Conservation (phyloP, 1,284 basidiomycete species). For the Omphalotus olearius region DNA sequence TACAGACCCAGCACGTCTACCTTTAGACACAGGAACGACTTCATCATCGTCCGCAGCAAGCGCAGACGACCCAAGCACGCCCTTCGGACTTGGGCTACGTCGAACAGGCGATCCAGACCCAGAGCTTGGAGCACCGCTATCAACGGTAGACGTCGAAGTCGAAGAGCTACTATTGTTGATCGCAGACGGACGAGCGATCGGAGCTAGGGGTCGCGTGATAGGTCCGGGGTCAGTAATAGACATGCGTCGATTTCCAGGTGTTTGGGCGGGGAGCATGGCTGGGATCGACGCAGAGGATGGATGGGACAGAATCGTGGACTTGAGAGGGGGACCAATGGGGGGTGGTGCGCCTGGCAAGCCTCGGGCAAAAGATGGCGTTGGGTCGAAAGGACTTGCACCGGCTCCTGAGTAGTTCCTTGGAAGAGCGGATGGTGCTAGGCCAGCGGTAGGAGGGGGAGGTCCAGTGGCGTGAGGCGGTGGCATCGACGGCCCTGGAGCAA, state of each 20-base stretch:
- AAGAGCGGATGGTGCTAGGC: constrained; percentile 47
- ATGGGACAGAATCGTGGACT: constrained; percentile 31
- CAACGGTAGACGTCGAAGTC: constrained; percentile 19
- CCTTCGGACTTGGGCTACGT: constrained; percentile 38
- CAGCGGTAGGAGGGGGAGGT: constrained; percentile 22
- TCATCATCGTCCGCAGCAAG: constrained; percentile 75
- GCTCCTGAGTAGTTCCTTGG: constrained; percentile 39
- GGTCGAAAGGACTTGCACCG: constrained; percentile 42
- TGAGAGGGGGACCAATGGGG: constrained; percentile 57
- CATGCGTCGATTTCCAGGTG: neutral
- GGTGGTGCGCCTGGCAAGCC: constrained; percentile 34
- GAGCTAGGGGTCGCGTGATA: constrained; percentile 53
- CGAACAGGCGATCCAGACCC: constrained; percentile 50
- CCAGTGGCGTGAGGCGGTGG: constrained; percentile 31
- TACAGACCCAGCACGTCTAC: constrained; percentile 36
- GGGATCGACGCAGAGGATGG: constrained; percentile 20
- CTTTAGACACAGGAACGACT: constrained; percentile 50
- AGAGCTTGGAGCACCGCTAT: constrained; percentile 42
- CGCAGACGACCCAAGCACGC: constrained; percentile 70
- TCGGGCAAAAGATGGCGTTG: constrained; percentile 28
- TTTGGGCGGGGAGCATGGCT: constrained; percentile 1
- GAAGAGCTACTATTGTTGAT: constrained; percentile 12
- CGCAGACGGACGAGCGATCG: constrained; percentile 44
- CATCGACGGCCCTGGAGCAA: constrained; percentile 38
- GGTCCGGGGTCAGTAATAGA: constrained; percentile 45